Conservation (phyloP, 768 basidiomycete species). For the Kwoniella sp. region DNA sequence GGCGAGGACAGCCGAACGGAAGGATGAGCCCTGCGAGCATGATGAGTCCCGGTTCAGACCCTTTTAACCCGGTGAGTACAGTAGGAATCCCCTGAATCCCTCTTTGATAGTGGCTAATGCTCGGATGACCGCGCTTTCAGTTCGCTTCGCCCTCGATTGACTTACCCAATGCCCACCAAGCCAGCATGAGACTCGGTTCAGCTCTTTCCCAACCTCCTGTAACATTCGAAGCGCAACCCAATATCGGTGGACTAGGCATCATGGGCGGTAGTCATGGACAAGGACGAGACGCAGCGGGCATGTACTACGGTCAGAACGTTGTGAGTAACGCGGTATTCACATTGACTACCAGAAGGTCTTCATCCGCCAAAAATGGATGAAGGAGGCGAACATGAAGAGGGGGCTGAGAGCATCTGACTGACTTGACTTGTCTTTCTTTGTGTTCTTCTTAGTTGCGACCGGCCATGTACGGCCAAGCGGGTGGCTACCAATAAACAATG, state of each 20-base stretch:
- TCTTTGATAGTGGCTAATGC: no score
- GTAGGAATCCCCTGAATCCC: no score
- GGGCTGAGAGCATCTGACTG: no score
- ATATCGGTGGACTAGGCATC: constrained; percentile 53
- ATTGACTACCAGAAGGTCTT: no score
- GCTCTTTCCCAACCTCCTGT: constrained; percentile 32
- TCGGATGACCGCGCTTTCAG: constrained; percentile 17
- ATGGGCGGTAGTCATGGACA: constrained; percentile 19
- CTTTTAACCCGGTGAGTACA: constrained; percentile 55
- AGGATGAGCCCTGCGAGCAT: constrained; percentile 48
- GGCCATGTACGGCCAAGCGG: constrained; percentile 18
- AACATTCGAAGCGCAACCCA: constrained; percentile 49
- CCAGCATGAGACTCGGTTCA: constrained; percentile 22
- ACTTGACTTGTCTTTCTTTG: no score
- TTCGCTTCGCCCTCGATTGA: constrained; percentile 53
- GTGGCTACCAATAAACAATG: constrained; percentile 13
- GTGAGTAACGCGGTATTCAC: no score
- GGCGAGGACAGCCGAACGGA: constrained; percentile 7
- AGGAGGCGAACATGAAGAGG: no score
- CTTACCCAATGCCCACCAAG: constrained; percentile 35
- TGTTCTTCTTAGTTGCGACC: constrained; percentile 8
- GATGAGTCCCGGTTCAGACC: constrained; percentile 54
- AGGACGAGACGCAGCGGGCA: constrained; percentile 4
- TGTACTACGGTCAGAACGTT: constrained; percentile 19
- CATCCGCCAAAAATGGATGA: no score